Evolutionary conservation across 2,329 filamentous ascomycete species (phyloP), one percentile per base, ranked within the genome.

Genomic region (Didymella pinodella): DNA sequence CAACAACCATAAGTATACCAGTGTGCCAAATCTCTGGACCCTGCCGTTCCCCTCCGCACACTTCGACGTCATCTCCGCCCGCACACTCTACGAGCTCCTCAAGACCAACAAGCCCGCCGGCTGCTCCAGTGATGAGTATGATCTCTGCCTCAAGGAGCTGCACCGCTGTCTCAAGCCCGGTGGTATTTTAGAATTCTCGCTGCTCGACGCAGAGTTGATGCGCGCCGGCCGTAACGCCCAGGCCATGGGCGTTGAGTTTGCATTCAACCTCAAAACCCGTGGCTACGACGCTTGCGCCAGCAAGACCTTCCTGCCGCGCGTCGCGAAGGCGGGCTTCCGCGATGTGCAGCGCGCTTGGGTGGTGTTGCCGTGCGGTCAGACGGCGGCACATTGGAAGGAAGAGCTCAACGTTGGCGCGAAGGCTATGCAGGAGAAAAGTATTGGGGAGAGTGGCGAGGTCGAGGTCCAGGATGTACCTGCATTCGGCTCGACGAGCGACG

Each of bases 91-190:
- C 78, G 87, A 89, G 52, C 85, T 96, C 38, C 86, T 99, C 69
- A 95, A 94, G 75, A 84, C 82, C 2, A 80, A 81, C 63, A 82
- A 80, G 77, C 87, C 89, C 20, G 57, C 72, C 2, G 73, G 74
- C 16, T 71, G 67, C 59, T 72, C 73, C n/a, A 68, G 65, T 32
- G 92, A 98, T 71, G 94, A 98, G 79, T 97, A 93, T 84, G 91
- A 96, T 73, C 84, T 88, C 48, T 95, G 92, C 61, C 83, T 98
- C 8, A 83, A 82, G 51, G 95, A 99, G 80, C 96, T 93, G 75
- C 88, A 92, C 81, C 92, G 95, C 59, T 90, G 96, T 58, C 87
- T 97, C 67, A 97, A 97, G 80, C 93, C 94, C 0, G 93, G 92
- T 49, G 95, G 95, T 31, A 94, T 94, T 76, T 82, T 99, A 58